A percentile compares a stretch with the other conserved stretches of the same genome.
Conservation (phyloP, 768 basidiomycete genomes). For the Termitomyces sp. region DNA sequence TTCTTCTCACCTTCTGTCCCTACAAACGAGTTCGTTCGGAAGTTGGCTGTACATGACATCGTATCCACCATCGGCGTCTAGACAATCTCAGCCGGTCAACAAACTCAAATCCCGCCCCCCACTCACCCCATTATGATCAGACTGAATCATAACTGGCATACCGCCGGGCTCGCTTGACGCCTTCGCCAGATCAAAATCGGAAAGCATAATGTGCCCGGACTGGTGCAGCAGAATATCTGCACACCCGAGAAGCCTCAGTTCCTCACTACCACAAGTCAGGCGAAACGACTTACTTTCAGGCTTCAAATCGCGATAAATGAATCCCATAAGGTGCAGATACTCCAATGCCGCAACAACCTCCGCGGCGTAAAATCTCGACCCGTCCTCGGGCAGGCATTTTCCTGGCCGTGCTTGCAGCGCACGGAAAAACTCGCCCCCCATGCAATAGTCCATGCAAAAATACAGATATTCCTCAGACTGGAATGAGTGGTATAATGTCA, state of each 20-base stretch:
- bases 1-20: conserved; percentile 84
- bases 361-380: conserved; percentile 95
- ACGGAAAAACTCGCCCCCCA: conserved; percentile 99
- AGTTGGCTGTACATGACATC: conserved; percentile 94
- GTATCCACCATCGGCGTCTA: conserved; percentile 95
- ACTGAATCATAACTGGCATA: conserved; percentile 84
- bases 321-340: conserved; percentile 98
- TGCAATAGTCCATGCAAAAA: conserved; percentile 99
- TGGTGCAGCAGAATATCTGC: conserved; percentile 96
- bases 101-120: conserved; percentile 1
- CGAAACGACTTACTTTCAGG: conserved; percentile 83
- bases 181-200: conserved; percentile 98
- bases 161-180: conserved; percentile 86
- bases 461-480: conserved; percentile 98
- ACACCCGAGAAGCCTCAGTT: conserved; percentile 5
- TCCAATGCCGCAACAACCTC: conserved; percentile 97
- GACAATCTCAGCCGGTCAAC: conserved; percentile 15
- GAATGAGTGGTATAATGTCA: conserved; percentile 98
- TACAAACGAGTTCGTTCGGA: conserved; percentile 98
- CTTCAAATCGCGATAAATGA: conserved; percentile 98
- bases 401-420: conserved; percentile 93
- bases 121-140: conserved; percentile 81
- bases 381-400: conserved; percentile 96
- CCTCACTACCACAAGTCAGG: conserved; percentile 5
- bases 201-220: conserved; percentile 98